Evolutionary conservation across 495 filamentous ascomycete genomes (phyloP), one percentile per base, ranked within the genome.

Genomic region (Xylaria nigripes): DNA sequence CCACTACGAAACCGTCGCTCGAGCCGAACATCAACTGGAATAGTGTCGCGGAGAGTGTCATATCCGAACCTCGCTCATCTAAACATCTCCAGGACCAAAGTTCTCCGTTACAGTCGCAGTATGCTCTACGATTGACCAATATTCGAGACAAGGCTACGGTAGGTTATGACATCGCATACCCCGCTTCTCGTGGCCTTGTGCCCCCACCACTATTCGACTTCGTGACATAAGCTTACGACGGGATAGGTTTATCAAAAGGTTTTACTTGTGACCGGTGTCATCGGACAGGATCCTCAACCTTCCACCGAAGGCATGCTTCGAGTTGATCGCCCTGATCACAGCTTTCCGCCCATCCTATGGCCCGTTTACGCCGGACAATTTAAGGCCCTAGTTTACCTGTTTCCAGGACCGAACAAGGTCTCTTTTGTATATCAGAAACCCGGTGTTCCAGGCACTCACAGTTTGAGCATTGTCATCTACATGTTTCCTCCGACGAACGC

Each of bases 341-440:
- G 71, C 58, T 93, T 94, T 61, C 90, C 91, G 9, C 74, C 86
- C 7, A 86, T 81, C 13, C 70, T 72, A 38, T 96, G 89, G 89
- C 91, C 89, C 16, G 91, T 96, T 8, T 83, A 76, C 62, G 82
- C 87, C 36, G 93, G 87, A 2, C 82, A 87, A 66, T 96, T 95
- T 73, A 96, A 96, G 71, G 86, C 86, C 7, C 75, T 95, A 30
- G 77, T 95, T 10, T 87, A 95, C 66, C 78, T 96, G n/a, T 77
- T 82, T 54, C 89, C 91, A 0, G 91, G 91, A 21, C 86, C 87
- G 42, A 96, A 96, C 70, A 81, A 80, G 50, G 59, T 96, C 25
- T 83, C 88, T 6, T 84, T 96, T 56, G 91, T 95, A 61, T 96
- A 94, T 61, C 76, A 77, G 19, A 90, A 85, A 4, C 85, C 90